phyloP scores from a whole-genome alignment of 108 stramenopile genomes.

The Poteriospumella lacustris region DNA sequence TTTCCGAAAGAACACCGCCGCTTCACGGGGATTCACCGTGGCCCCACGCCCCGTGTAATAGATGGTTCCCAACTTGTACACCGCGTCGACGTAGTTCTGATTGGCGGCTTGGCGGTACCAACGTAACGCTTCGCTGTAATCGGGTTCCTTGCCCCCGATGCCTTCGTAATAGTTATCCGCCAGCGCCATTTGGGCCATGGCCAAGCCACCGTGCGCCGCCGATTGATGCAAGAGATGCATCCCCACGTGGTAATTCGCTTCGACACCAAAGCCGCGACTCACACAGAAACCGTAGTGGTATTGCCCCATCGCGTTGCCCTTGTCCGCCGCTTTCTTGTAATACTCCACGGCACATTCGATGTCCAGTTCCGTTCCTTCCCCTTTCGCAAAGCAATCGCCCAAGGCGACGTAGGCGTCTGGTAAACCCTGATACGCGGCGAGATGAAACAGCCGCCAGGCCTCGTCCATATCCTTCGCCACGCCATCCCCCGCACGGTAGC shows the following conservation, averaged over 20 bases:
- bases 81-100: neutral
- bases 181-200: neutral
- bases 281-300: neutral
- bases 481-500: neutral
- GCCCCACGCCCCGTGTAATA: neutral
- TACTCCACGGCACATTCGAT: neutral
- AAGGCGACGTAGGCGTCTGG: neutral
- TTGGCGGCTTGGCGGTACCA: neutral
- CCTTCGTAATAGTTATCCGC: neutral
- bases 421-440: neutral
- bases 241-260: neutral
- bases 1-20: neutral
- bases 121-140: slow-evolving; percentile 1
- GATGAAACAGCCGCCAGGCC: neutral
- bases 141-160: no score
- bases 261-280: neutral
- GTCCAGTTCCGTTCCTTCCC: neutral
- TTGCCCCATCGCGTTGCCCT: neutral
- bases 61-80: neutral
- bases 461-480: neutral
- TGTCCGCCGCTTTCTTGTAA: neutral
- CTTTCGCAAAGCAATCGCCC: neutral
- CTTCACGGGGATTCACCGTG: neutral
- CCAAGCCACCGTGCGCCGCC: neutral
- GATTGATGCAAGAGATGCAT: neutral